Conservation (phyloP, 164 flowering plant genomes). For the Euptelea pleiosperma region DNA sequence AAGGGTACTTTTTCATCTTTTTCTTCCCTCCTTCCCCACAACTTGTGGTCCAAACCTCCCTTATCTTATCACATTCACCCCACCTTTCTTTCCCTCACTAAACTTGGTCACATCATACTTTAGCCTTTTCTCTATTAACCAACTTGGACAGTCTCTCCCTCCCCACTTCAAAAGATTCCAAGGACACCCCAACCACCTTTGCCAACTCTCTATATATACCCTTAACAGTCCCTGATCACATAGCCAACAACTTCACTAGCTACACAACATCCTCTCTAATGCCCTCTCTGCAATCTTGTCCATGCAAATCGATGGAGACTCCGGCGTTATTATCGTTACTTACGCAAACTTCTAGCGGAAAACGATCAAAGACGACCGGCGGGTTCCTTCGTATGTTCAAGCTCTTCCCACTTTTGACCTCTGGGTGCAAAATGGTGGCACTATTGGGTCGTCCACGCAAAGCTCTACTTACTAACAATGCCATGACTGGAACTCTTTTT, state of each 20-base stretch:
- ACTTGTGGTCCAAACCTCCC: conserved; percentile 37
- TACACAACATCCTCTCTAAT: conserved; percentile 4
- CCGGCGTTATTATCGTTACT: conserved; percentile 52
- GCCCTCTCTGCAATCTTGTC: conserved; percentile 36
- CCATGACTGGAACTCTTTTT: conserved; percentile 62
- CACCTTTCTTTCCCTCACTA: conserved; percentile 31
- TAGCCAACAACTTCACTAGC: too few species aligned
- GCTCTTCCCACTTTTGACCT: conserved; percentile 65
- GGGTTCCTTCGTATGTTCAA: conserved; percentile 72
- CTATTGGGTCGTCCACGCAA: conserved; percentile 57
- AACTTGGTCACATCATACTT: conserved; percentile 58
- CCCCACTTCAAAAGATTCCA: conserved; percentile 39
- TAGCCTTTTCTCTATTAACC: conserved; percentile 1
- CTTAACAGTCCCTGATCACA: not conserved
- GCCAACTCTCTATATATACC: conserved; percentile 18
- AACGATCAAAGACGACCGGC: conserved; percentile 30
- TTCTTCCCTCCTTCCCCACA: conserved; percentile 18
- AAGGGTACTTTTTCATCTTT: conserved; percentile 7
- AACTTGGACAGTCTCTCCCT: not conserved
- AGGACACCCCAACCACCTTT: conserved; percentile 32
- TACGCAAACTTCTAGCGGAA: conserved; percentile 33
- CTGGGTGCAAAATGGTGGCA: conserved; percentile 87
- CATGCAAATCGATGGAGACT: conserved; percentile 56
- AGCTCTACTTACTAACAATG: conserved; percentile 41
- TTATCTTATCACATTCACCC: conserved; percentile 40